Base-by-base conservation (phyloP, 2,329 filamentous ascomycete species). In the Sporothrix pseudoabietina region DNA sequence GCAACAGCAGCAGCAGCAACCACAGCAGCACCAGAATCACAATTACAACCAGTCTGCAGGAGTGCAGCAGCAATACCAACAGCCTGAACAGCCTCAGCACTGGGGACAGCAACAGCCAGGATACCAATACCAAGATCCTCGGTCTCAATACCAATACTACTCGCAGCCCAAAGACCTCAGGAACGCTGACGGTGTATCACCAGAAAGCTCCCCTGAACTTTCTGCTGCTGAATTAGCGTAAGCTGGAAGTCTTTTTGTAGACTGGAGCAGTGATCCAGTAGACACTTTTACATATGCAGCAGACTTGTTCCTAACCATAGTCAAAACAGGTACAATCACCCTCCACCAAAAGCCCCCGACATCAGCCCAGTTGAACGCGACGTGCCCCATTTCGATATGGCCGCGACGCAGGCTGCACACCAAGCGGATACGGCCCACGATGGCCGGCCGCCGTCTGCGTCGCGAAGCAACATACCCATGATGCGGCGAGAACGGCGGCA, bases 121-220 rank as follows among this genome's bases (percentile, higher is more conserved):
- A 10, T 70, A 76, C 68, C 35, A 68, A 32, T 57, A 75, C 3
- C 65, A 69, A 19, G 65, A 71, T 22, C 69, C 61, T 19, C 44
- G 59, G 9, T 49, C 59, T n/a, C 44, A 47, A 14, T 72, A 71
- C 39, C 59, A 44, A 3, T 61, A 71, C 12, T 77, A 77, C 74
- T 75, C 75, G 39, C 69, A 70, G 12, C 35, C 65, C 0, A 35
- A 26, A 26, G 41, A 41, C 6, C 47, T 8, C 7, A 26, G 32
- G 9, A 72, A 73, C 69, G 68, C 72, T 6, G 78, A 82, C 78
- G 82, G 83, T 30, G 83, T 89, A 75, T 89, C 87, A 12, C 87
- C 87, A 71, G 87, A 86, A 41, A 89, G 87, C 81, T 89, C 87
- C 57, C 87, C 87, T 32, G 87, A 89, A 72, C 77, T 81, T 10